These are phyloP conservation scores for Warburgia ugandensis DNA, from an alignment of 164 flowering plant species.

Conservation along the genomic window DNA sequence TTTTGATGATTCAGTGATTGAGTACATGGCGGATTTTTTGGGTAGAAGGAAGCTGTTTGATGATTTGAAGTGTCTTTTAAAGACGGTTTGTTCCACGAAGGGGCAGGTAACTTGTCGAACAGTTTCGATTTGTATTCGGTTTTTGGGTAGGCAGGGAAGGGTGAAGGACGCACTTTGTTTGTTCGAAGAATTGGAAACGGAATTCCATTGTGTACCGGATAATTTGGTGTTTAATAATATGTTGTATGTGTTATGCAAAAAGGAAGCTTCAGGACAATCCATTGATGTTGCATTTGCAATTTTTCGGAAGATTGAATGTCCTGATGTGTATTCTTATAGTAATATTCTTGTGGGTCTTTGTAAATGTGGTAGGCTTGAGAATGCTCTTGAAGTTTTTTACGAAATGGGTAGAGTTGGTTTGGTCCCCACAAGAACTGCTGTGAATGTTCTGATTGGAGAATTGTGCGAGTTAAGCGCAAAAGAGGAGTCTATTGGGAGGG, in stretches of 20 bases:
- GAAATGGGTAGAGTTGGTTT: conserved; percentile 29
- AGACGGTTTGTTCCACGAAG: conserved; percentile 15
- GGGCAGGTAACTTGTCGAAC: conserved; percentile 25
- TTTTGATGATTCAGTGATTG: conserved; percentile 38
- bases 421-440: conserved; percentile 34
- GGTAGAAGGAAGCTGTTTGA: conserved; percentile 49
- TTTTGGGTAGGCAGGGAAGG: conserved; percentile 43
- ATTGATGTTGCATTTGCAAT: conserved; percentile 32
- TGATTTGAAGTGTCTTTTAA: conserved; percentile 35
- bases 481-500: conserved; percentile 22
- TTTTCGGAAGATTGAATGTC: conserved; percentile 28
- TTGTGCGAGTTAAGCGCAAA: conserved; percentile 26
- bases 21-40: conserved; percentile 42
- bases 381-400: conserved; percentile 28
- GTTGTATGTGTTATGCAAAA: conserved; percentile 42
- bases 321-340: conserved; percentile 40
- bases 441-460: conserved; percentile 31
- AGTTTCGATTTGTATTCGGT: conserved; percentile 33
- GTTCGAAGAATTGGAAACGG: conserved; percentile 35
- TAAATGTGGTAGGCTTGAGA: conserved; percentile 32
- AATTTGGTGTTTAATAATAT: conserved; percentile 36
- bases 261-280: conserved; percentile 22
- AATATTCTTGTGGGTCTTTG: conserved; percentile 40
- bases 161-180: conserved; percentile 30
- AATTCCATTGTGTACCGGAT: conserved; percentile 31